These are phyloP conservation scores for Penicillium cataractarum DNA, from an alignment of 495 filamentous ascomycete genomes.

Conservation along the genomic window DNA sequence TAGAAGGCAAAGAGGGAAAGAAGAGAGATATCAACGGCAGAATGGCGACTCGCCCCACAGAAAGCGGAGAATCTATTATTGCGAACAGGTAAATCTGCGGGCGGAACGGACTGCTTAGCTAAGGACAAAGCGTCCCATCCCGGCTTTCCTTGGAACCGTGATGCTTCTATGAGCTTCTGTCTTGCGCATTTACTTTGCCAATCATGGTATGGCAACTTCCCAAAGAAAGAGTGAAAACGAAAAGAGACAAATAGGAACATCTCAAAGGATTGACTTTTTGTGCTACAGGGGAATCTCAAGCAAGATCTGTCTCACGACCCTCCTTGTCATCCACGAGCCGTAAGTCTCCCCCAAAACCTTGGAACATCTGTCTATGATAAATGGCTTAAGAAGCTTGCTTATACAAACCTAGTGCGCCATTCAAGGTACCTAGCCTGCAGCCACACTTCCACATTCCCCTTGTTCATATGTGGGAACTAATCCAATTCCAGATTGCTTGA, in stretches of 20 bases:
- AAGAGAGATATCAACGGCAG: conserved; percentile 31
- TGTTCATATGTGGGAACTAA: conserved; percentile 2
- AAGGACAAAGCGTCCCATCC: neutral
- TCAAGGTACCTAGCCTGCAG: conserved; percentile 63
- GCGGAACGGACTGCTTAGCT: conserved; percentile 3
- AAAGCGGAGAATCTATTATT: conserved; percentile 51
- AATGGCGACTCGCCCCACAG: conserved; percentile 32
- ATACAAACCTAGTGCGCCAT: conserved; percentile 73
- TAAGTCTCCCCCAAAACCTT: conserved; percentile 49
- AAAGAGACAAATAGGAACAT: neutral
- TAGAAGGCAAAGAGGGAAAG: conserved; percentile 17
- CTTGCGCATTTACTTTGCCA: conserved; percentile 6
- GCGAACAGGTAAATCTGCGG: conserved; percentile 25
- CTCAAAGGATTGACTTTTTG: neutral
- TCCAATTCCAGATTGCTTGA: conserved; percentile 70
- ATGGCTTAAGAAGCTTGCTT: conserved; percentile 6
- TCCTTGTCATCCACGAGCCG: conserved; percentile 87
- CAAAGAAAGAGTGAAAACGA: neutral
- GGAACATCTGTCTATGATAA: neutral
- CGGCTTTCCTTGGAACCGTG: neutral
- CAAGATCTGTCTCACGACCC: conserved; percentile 75
- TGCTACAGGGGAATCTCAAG: conserved; percentile 53
- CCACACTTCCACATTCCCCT: neutral
- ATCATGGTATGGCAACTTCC: conserved; percentile 49
- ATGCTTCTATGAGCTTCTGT: conserved; percentile 12